A percentile compares a stretch with the other conserved stretches of the same genome.
phyloP scores from a whole-genome alignment of 2,329 filamentous ascomycete species.

The Ophiosphaerella narmari region DNA sequence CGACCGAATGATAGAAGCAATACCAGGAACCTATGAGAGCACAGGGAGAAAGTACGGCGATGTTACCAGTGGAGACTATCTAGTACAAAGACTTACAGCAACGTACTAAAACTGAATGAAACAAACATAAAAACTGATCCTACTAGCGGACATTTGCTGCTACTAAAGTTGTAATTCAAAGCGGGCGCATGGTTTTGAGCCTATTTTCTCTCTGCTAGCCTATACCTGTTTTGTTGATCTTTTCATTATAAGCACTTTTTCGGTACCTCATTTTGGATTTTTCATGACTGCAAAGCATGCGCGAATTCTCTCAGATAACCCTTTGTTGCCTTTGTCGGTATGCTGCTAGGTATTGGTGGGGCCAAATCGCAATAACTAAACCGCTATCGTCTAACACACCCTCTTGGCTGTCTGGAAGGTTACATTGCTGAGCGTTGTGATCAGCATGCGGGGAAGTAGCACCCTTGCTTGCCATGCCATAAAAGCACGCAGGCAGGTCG shows the following conservation, averaged over 20 bases:
- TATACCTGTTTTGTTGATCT: too few species aligned
- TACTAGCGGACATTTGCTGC: too few species aligned
- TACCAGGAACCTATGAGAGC: constrained; percentile 76
- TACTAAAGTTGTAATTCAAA: too few species aligned
- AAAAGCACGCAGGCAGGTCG: neutral
- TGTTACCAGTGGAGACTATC: constrained; percentile 79
- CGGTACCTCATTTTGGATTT: too few species aligned
- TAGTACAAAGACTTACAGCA: constrained; percentile 75
- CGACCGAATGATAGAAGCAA: constrained; percentile 74
- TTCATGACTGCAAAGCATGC: too few species aligned
- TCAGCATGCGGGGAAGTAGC: constrained; percentile 30
- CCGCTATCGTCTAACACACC: neutral
- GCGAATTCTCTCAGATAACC: too few species aligned
- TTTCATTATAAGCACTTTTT: too few species aligned
- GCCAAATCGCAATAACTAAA: neutral
- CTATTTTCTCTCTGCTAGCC: too few species aligned
- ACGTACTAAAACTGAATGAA: constrained; percentile 57
- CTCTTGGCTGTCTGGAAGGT: constrained; percentile 13
- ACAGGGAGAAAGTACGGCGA: constrained; percentile 77
- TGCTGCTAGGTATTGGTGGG: neutral
- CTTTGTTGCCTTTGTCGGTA: too few species aligned
- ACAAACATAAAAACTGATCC: too few species aligned
- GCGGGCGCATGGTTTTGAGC: too few species aligned
- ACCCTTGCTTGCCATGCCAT: constrained; percentile 3
- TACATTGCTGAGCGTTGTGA: constrained; percentile 18